A percentile compares a stretch with the other conserved stretches of the same genome.
Conservation (phyloP, 2,329 filamentous ascomycete species). For the Calonectria fujianensis region DNA sequence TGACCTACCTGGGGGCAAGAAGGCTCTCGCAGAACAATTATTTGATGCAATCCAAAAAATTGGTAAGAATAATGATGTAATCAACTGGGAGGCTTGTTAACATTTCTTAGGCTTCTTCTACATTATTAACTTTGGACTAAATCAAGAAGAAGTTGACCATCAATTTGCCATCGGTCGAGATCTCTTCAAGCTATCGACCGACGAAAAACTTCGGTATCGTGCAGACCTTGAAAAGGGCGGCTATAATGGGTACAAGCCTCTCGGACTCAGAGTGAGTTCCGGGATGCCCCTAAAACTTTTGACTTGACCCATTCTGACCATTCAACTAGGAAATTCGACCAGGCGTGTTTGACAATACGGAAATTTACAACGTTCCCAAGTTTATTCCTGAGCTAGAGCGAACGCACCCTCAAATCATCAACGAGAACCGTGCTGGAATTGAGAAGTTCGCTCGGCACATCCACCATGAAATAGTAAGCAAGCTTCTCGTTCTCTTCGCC, state of each 20-base stretch:
- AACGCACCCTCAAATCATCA: not conserved
- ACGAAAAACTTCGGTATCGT: slow-evolving; percentile 75
- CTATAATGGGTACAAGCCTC: slow-evolving; percentile 73
- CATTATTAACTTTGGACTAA: slow-evolving; percentile 76
- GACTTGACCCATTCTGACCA: not conserved
- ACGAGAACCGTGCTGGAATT: not conserved
- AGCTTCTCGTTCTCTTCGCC: slow-evolving; percentile 18
- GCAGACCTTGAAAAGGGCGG: slow-evolving; percentile 68
- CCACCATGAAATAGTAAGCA: not conserved
- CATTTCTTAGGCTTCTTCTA: slow-evolving; percentile 70
- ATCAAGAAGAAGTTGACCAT: slow-evolving; percentile 73
- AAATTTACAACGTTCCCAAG: slow-evolving; percentile 5
- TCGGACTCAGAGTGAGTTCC: slow-evolving; percentile 57
- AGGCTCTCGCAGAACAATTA: not conserved
- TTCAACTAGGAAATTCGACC: slow-evolving; percentile 3
- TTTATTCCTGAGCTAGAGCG: slow-evolving; percentile 1
- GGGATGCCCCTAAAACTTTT: too few relatives aligned
- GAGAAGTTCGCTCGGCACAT: slow-evolving; percentile 13
- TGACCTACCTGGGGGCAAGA: slow-evolving; percentile 7
- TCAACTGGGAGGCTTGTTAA: not conserved
- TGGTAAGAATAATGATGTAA: not conserved
- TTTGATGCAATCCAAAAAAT: slow-evolving; percentile 17
- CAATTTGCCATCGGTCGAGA: slow-evolving; percentile 76
- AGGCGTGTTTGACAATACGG: not conserved
- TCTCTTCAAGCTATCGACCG: slow-evolving; percentile 70